Conservation (phyloP, 495 filamentous ascomycete genomes). For the Penicillium silybi region DNA sequence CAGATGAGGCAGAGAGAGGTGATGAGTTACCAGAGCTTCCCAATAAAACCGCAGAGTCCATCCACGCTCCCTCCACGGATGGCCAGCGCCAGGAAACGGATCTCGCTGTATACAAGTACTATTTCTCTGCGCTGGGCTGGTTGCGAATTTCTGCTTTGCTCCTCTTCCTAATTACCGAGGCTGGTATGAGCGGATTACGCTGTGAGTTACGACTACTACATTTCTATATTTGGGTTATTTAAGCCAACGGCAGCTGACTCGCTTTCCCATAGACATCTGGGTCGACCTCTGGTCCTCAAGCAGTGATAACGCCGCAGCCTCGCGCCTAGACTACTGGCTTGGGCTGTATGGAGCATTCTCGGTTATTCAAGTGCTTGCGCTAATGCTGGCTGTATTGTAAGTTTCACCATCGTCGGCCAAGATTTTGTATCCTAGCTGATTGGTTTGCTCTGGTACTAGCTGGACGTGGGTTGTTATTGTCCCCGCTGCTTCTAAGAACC, state of each 20-base stretch:
- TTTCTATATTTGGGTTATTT: too few species aligned
- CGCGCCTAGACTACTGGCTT: constrained; percentile 20
- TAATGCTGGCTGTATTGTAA: constrained; percentile 15
- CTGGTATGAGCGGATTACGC: neutral
- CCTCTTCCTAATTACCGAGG: neutral
- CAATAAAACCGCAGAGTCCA: too few species aligned
- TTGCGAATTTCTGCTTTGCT: neutral
- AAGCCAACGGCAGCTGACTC: too few species aligned
- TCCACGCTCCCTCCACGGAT: too few species aligned
- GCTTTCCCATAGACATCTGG: constrained; percentile 16
- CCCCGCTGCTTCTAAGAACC: constrained; percentile 16
- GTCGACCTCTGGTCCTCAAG: constrained; percentile 19
- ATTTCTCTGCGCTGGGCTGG: neutral
- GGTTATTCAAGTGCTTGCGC: constrained; percentile 6
- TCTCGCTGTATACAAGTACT: neutral
- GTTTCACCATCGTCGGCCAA: too few species aligned
- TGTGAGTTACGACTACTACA: constrained; percentile 4
- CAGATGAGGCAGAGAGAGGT: too few species aligned
- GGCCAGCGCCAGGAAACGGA: too few species aligned
- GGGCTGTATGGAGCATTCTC: constrained; percentile 21
- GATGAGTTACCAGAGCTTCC: too few species aligned
- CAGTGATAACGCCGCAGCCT: constrained; percentile 1
- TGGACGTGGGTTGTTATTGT: constrained; percentile 25
- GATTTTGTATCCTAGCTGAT: too few species aligned
- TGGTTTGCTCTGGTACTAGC: constrained; percentile 1